Evolutionary conservation across 257 asterid genomes (phyloP).

Genomic region (Datura wrightii): DNA sequence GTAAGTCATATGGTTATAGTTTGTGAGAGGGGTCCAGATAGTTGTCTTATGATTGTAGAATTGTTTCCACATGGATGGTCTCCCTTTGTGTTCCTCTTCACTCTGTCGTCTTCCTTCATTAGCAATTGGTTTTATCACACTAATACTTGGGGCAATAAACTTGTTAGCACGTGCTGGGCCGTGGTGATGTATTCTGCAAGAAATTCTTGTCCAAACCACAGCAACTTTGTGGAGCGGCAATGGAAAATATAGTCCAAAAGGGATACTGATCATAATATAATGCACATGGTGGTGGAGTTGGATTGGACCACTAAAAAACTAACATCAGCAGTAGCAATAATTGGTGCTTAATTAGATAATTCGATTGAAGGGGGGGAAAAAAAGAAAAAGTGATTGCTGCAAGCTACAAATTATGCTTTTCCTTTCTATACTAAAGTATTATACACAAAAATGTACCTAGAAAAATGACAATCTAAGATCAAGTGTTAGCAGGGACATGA

Average conservation of each 20-base stretch:
- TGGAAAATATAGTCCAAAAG: constrained; percentile 8
- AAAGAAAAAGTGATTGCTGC: neutral
- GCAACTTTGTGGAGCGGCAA: neutral
- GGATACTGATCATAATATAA: neutral
- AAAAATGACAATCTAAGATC: neutral
- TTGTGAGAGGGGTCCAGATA: constrained; percentile 8
- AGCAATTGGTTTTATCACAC: constrained; percentile 14
- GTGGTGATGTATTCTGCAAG: neutral
- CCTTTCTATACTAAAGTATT: neutral
- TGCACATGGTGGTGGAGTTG: neutral
- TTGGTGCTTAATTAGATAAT: neutral
- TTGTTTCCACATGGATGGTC: constrained; percentile 56
- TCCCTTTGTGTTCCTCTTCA: constrained; percentile 33
- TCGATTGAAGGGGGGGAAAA: neutral
- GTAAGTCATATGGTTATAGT: constrained; percentile 27
- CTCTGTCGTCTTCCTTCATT: constrained; percentile 35
- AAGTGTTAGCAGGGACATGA: neutral
- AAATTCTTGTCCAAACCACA: neutral
- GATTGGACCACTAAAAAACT: neutral
- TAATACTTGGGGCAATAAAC: neutral
- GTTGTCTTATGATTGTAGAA: constrained; percentile 39
- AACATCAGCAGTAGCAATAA: neutral
- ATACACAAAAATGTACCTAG: neutral
- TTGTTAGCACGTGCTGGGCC: neutral
- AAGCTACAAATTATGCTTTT: neutral